Evolutionary conservation across 768 basidiomycete genomes (phyloP).

Genomic region (Phylloporus sp.): DNA sequence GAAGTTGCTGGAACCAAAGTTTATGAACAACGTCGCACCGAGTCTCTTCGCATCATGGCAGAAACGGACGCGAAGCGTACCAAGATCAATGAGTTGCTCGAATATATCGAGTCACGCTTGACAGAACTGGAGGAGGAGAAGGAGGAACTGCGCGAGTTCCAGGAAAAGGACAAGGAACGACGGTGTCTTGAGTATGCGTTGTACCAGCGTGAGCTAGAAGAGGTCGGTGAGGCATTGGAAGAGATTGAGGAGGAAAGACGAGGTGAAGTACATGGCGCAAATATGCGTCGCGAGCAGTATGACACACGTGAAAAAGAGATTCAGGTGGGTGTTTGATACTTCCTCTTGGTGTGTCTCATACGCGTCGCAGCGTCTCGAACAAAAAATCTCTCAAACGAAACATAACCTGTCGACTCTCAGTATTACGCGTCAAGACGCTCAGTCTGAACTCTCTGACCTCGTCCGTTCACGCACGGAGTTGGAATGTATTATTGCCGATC

Average conservation of each 20-base stretch:
- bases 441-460: slow-evolving; percentile 83
- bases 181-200: slow-evolving; percentile 93
- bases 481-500: slow-evolving; percentile 77
- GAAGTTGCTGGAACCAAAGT: slow-evolving; percentile 98
- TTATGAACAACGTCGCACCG: slow-evolving; percentile 89
- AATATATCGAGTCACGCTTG: slow-evolving; percentile 87
- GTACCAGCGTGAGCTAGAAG: slow-evolving; percentile 86
- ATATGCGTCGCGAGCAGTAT: slow-evolving; percentile 77
- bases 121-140: slow-evolving; percentile 96
- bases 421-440: slow-evolving; percentile 69
- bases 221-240: slow-evolving; percentile 81
- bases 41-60: slow-evolving; percentile 94
- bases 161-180: slow-evolving; percentile 91
- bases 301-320: slow-evolving; percentile 82
- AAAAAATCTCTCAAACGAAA: slow-evolving; percentile 62
- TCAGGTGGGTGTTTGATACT: slow-evolving; percentile 48
- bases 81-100: slow-evolving; percentile 87
- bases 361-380: slow-evolving; percentile 62
- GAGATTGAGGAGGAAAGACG: slow-evolving; percentile 81
- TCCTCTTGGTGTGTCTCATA: background rate
- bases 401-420: slow-evolving; percentile 68
- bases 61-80: slow-evolving; percentile 91
- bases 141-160: slow-evolving; percentile 94
- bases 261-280: slow-evolving; percentile 80
- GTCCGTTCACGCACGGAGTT: slow-evolving; percentile 82